Base-by-base conservation (phyloP, 2,329 filamentous ascomycete species). In the Sphaerostilbella broomeana region DNA sequence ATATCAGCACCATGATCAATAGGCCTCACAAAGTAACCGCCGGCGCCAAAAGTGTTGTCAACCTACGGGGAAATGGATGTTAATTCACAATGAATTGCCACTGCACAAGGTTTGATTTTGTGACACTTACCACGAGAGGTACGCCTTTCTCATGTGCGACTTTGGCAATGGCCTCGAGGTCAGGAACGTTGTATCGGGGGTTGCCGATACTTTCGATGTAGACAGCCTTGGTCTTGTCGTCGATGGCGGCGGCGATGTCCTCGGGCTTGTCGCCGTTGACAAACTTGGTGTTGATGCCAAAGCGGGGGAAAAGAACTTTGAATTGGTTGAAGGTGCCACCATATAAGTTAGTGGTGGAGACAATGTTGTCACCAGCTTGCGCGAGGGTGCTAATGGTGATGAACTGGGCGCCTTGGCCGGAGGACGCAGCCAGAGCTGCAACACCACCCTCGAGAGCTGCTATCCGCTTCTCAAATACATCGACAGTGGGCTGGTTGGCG, bases 251-350 rank as follows among this genome's bases (percentile, higher is more conserved):
- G 25, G 77, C 81, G 55, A 95, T 84, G 54, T 88, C 86, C 51
- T 82, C 81, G 11, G 85, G 69, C 43, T 79, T 79, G 63, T 95
- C 88, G 30, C 86, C 86, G 40, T 80, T 72, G 55, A 95, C 75
- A 53, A 95, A 95, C 68, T 89, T 94, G 56, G 87, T 92, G 28
- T 71, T 70, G 57, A 97, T 88, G 46, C 90, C 90, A 31, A 95
- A 67, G n/a, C 89, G 79, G 6, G 87, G 84, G 40, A 95, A 72
- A 50, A 87, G 75, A 31, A 95, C 88, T 68, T 95, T 95, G 68
- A 95, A 79, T 69, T 95, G 90, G 68, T 97, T 95, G 72, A 95
- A 95, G 12, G 90, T 95, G 60, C 89, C 89, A 49, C 89, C 89
- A 65, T 95, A 95, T 42, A 95, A 70, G 65, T 94, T 94, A 35